Evolutionary conservation across 1,139 yeast genomes (phyloP).

Genomic region (Kodamaea arcana): DNA sequence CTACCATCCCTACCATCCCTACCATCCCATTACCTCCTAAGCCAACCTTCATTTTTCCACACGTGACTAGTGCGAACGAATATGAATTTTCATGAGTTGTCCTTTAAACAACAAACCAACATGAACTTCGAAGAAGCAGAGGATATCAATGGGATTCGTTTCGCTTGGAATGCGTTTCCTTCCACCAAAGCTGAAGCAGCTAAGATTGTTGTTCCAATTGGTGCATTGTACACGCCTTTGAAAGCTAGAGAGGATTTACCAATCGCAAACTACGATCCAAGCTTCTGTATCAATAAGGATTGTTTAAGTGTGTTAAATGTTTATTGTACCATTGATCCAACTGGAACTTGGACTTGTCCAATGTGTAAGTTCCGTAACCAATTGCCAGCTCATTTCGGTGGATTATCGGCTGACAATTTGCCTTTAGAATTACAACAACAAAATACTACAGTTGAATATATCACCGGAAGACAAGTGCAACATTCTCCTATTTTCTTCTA

Average conservation of each 20-base stretch:
- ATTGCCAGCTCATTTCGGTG: conserved; percentile 86
- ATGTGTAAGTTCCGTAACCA: conserved; percentile 81
- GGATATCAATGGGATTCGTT: conserved; percentile 48
- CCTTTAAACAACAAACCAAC: background rate
- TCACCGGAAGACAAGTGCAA: conserved; percentile 81
- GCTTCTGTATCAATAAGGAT: conserved; percentile 69
- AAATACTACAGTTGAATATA: conserved; percentile 88
- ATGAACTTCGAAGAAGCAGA: conserved; percentile 52
- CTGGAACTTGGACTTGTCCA: conserved; percentile 88
- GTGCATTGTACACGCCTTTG: conserved; percentile 91
- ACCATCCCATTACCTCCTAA: no score
- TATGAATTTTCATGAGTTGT: no score
- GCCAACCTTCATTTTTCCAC: no score
- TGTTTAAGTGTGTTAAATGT: conserved; percentile 91
- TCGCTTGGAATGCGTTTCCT: conserved; percentile 59
- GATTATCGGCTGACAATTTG: conserved; percentile 74
- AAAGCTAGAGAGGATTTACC: conserved; percentile 75
- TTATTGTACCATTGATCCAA: conserved; percentile 77
- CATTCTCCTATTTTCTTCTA: conserved; percentile 91
- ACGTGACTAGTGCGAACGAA: no score
- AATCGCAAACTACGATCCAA: conserved; percentile 86
- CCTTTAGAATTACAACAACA: conserved; percentile 81
- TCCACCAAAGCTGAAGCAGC: conserved; percentile 86
- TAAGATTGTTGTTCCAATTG: conserved; percentile 91
- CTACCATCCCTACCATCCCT: no score